A percentile compares a stretch with the other conserved stretches of the same genome.
phyloP scores from a whole-genome alignment of 2,329 filamentous ascomycete genomes.

The Alternaria sp. region DNA sequence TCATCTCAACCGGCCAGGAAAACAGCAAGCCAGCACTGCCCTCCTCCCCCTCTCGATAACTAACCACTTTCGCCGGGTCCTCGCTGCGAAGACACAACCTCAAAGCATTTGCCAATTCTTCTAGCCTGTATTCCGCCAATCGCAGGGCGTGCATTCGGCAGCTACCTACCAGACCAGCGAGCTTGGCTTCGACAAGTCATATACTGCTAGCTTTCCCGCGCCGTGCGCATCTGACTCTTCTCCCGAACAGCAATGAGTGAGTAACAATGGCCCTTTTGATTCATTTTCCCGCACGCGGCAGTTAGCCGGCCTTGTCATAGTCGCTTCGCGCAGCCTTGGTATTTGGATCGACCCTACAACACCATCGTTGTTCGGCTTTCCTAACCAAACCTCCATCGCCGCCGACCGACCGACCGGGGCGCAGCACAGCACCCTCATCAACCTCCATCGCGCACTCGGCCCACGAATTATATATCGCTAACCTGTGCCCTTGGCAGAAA shows the following conservation, averaged over 20 bases:
- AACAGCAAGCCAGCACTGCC: neutral
- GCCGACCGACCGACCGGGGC: neutral
- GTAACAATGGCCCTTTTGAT: constrained; percentile 13
- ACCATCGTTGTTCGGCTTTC: neutral
- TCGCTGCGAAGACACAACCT: constrained; percentile 1
- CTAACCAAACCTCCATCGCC: constrained; percentile 1
- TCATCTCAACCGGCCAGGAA: neutral
- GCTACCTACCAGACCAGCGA: constrained; percentile 4
- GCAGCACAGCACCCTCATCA: constrained; percentile 6
- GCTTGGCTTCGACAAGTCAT: constrained; percentile 15
- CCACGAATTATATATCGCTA: constrained; percentile 4
- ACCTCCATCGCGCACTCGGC: neutral
- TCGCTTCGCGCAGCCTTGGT: constrained; percentile 14
- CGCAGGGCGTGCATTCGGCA: neutral
- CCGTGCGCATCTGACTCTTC: constrained; percentile 11
- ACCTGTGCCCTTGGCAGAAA: constrained; percentile 29
- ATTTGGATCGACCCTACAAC: constrained; percentile 1
- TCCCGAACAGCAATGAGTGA: constrained; percentile 24
- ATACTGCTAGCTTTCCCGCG: constrained; percentile 14
- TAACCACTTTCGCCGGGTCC: constrained; percentile 4
- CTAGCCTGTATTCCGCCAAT: constrained; percentile 5
- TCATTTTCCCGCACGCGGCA: constrained; percentile 11
- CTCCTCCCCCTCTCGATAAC: constrained; percentile 1
- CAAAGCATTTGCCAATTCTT: constrained; percentile 1
- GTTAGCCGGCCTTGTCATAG: constrained; percentile 7